Percentiles rank a stretch among this genome's conserved stretches.
These are phyloP conservation scores for Xylaria cubensis DNA, from an alignment of 495 filamentous ascomycete genomes.

Conservation along the genomic window DNA sequence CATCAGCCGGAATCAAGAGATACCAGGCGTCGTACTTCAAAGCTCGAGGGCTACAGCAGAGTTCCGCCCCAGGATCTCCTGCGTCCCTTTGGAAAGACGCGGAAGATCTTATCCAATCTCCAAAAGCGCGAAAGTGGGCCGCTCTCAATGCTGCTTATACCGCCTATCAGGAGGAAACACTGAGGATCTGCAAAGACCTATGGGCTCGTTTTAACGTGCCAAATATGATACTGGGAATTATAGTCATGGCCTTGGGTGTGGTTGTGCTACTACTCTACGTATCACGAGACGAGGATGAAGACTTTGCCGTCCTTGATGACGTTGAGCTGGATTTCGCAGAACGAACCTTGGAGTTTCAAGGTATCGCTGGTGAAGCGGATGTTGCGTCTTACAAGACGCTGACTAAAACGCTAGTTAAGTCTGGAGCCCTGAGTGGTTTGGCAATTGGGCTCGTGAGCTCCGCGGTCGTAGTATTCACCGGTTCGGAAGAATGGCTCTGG, in stretches of 20 bases:
- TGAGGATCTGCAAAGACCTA: constrained; percentile 79
- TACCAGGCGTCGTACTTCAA: constrained; percentile 72
- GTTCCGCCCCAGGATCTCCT: constrained; percentile 60
- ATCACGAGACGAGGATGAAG: constrained; percentile 52
- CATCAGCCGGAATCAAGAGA: constrained; percentile 85
- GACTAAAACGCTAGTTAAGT: constrained; percentile 45
- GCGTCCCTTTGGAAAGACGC: constrained; percentile 62
- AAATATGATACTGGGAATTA: constrained; percentile 82
- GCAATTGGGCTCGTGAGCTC: constrained; percentile 33
- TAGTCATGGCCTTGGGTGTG: constrained; percentile 70
- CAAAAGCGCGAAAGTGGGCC: constrained; percentile 45
- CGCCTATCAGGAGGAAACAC: constrained; percentile 76
- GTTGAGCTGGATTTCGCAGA: constrained; percentile 53
- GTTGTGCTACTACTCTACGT: constrained; percentile 74
- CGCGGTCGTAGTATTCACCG: constrained; percentile 34
- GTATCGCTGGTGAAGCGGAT: constrained; percentile 37
- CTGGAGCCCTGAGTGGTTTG: constrained; percentile 42
- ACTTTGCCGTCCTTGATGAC: constrained; percentile 51
- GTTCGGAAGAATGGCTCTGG: constrained; percentile 48
- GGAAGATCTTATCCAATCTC: constrained; percentile 42
- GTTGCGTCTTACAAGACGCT: constrained; percentile 39
- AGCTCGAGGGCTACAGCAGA: constrained; percentile 68
- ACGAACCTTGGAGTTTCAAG: constrained; percentile 49
- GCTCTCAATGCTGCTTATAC: constrained; percentile 65
- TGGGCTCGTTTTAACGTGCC: constrained; percentile 91